Percentiles rank a stretch among this genome's conserved stretches.
Conservation (phyloP, 2,329 filamentous ascomycete species). For the Hypoxylon sp. region DNA sequence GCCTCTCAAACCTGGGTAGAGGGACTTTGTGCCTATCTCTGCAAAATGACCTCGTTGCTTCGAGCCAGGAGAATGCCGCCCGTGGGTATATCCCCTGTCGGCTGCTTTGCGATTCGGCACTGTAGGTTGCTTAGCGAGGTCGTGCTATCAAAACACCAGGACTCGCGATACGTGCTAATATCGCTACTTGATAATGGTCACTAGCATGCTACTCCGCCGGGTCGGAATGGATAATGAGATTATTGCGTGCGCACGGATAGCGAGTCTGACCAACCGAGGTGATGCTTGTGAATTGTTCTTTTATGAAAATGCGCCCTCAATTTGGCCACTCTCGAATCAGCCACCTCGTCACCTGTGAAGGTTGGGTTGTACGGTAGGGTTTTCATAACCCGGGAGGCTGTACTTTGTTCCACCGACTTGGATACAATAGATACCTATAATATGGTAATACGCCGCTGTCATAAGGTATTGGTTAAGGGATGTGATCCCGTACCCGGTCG, state of each 20-base stretch:
- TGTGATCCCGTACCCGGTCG: constrained; percentile 29
- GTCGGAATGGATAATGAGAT: constrained; percentile 15
- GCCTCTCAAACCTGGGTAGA: constrained; percentile 26
- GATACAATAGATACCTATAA: constrained; percentile 23
- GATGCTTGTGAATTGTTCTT: constrained; percentile 5
- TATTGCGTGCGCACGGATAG: constrained; percentile 13
- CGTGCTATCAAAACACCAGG: constrained; percentile 24
- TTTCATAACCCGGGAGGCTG: constrained; percentile 27
- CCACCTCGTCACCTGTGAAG: constrained; percentile 14
- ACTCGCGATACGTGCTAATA: constrained; percentile 7
- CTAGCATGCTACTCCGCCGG: constrained; percentile 13
- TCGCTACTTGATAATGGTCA: constrained; percentile 16
- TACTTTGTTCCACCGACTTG: constrained; percentile 33
- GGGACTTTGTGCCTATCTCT: constrained; percentile 15
- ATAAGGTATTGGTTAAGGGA: constrained; percentile 26
- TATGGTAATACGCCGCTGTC: constrained; percentile 28
- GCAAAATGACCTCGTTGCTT: constrained; percentile 35
- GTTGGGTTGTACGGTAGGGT: constrained; percentile 30
- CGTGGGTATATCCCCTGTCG: constrained; percentile 20
- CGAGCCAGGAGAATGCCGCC: constrained; percentile 20
- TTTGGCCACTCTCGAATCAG: constrained; percentile 14
- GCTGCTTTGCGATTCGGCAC: constrained; percentile 28
- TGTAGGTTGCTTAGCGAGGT: constrained; percentile 23
- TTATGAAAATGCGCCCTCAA: constrained; percentile 26
- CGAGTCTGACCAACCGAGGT: constrained; percentile 7